phyloP scores from a whole-genome alignment of 2,329 filamentous ascomycete species.

The Celoporthe dispersa region DNA sequence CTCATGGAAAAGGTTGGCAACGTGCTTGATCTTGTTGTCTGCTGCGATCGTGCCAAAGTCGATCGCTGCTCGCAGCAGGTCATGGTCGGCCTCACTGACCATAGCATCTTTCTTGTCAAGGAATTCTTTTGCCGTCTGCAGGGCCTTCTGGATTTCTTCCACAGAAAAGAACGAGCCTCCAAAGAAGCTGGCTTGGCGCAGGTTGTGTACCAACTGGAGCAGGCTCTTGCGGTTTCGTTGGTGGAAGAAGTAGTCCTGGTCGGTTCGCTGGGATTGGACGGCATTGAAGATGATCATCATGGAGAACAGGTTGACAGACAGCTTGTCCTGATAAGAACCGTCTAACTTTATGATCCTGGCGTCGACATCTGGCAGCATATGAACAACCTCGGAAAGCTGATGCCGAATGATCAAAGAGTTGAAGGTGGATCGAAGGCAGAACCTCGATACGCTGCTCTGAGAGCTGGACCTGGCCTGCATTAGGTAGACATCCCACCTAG shows the following conservation, averaged over 20 bases:
- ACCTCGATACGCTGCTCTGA: slow-evolving; percentile 59
- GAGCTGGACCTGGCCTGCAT: slow-evolving; percentile 58
- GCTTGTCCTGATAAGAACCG: slow-evolving; percentile 81
- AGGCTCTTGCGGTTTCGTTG: slow-evolving; percentile 70
- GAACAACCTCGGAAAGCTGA: slow-evolving; percentile 69
- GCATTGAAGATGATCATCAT: slow-evolving; percentile 85
- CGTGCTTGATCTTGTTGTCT: slow-evolving; percentile 64
- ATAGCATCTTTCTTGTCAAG: slow-evolving; percentile 63
- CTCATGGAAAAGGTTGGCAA: slow-evolving; percentile 74
- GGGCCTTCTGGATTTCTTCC: slow-evolving; percentile 64
- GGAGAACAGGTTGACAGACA: slow-evolving; percentile 83
- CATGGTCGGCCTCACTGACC: slow-evolving; percentile 64
- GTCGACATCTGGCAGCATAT: slow-evolving; percentile 71
- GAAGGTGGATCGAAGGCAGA: slow-evolving; percentile 71
- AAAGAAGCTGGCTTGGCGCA: slow-evolving; percentile 85
- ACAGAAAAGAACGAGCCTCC: slow-evolving; percentile 75
- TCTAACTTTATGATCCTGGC: slow-evolving; percentile 76
- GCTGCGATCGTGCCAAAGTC: slow-evolving; percentile 63
- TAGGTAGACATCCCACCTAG: slow-evolving; percentile 76
- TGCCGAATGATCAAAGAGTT: slow-evolving; percentile 84
- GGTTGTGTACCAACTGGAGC: slow-evolving; percentile 72
- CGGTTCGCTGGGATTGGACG: slow-evolving; percentile 82
- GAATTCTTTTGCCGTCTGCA: slow-evolving; percentile 72
- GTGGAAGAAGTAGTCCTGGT: slow-evolving; percentile 89
- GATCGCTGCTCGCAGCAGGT: slow-evolving; percentile 68